phyloP scores from a whole-genome alignment of 2,329 filamentous ascomycete species.

The Pseudocercospora fijiensis region DNA sequence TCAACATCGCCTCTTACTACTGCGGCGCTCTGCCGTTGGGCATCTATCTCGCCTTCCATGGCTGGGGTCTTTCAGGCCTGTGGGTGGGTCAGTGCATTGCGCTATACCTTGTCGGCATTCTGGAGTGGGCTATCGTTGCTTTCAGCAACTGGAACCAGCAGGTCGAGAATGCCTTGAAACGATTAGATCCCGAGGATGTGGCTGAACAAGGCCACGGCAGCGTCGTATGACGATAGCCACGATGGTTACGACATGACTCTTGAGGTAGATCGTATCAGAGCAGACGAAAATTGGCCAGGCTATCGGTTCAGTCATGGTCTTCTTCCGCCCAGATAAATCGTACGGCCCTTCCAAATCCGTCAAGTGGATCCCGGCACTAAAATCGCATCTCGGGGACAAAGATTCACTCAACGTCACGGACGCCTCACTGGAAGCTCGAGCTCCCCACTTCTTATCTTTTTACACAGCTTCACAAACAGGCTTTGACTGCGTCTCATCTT shows the following conservation, averaged over 20 bases:
- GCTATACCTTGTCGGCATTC: slow-evolving; percentile 71
- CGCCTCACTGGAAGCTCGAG: slow-evolving; percentile 6
- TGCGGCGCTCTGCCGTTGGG: slow-evolving; percentile 76
- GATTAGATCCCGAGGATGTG: slow-evolving; percentile 59
- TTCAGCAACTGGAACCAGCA: slow-evolving; percentile 75
- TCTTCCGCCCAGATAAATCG: neutral
- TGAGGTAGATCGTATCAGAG: slow-evolving; percentile 7
- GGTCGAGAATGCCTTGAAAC: slow-evolving; percentile 67
- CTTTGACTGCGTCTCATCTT: slow-evolving; percentile 9
- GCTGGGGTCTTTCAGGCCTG: slow-evolving; percentile 75
- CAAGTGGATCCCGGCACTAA: neutral
- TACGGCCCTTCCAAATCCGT: slow-evolving; percentile 1
- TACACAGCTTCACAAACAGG: slow-evolving; percentile 11
- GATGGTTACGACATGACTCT: neutral
- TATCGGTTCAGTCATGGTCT: neutral
- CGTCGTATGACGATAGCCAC: slow-evolving; percentile 8
- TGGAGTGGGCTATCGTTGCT: slow-evolving; percentile 78
- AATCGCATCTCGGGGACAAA: neutral
- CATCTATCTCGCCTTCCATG: slow-evolving; percentile 80
- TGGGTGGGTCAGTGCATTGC: slow-evolving; percentile 69
- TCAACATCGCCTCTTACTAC: slow-evolving; percentile 83
- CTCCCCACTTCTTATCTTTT: slow-evolving; percentile 26
- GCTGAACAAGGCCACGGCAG: slow-evolving; percentile 39
- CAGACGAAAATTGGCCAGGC: neutral
- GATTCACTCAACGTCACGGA: slow-evolving; percentile 5